Evolutionary conservation across 768 basidiomycete genomes (phyloP).

Genomic region (Pisolithus orientalis): DNA sequence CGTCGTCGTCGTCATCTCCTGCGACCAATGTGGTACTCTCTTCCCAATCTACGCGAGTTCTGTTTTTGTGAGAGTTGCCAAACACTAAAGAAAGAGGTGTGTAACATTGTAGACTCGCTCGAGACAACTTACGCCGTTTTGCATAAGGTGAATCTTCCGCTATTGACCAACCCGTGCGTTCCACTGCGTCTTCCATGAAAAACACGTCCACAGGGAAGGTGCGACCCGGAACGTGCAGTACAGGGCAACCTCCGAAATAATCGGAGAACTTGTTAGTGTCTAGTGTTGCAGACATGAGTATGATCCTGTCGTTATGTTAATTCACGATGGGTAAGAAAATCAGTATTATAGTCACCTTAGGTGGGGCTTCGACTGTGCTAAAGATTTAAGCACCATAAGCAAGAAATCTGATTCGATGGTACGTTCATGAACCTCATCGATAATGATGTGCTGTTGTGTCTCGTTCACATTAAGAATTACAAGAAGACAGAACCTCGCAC

Average conservation of each 20-base stretch:
- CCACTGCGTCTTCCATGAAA: slow-evolving; percentile 89
- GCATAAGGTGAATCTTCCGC: slow-evolving; percentile 79
- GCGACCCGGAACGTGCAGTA: slow-evolving; percentile 84
- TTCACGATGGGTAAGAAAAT: not conserved
- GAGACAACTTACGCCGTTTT: slow-evolving; percentile 45
- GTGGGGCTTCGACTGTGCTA: slow-evolving; percentile 69
- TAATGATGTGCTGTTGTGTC: slow-evolving; percentile 72
- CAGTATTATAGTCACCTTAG: slow-evolving; percentile 56
- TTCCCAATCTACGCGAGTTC: slow-evolving; percentile 67
- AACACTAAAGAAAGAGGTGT: slow-evolving; percentile 36
- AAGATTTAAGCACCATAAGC: slow-evolving; percentile 83
- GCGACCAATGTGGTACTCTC: slow-evolving; percentile 51
- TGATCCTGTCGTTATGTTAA: slow-evolving; percentile 46
- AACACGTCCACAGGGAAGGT: slow-evolving; percentile 87
- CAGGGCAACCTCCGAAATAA: slow-evolving; percentile 84
- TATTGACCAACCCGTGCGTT: slow-evolving; percentile 74
- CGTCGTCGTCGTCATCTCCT: slow-evolving; percentile 66
- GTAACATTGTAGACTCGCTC: not conserved
- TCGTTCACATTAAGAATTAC: not conserved
- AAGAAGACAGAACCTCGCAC: slow-evolving; percentile 35
- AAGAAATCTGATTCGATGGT: slow-evolving; percentile 97
- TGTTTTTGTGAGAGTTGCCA: slow-evolving; percentile 59
- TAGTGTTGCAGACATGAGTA: slow-evolving; percentile 95
- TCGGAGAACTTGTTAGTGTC: slow-evolving; percentile 85
- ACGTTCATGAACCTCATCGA: slow-evolving; percentile 97